These are phyloP conservation scores for Cavenderia fasciculata DNA, from an alignment of 78 protist genomes.

Conservation along the genomic window DNA sequence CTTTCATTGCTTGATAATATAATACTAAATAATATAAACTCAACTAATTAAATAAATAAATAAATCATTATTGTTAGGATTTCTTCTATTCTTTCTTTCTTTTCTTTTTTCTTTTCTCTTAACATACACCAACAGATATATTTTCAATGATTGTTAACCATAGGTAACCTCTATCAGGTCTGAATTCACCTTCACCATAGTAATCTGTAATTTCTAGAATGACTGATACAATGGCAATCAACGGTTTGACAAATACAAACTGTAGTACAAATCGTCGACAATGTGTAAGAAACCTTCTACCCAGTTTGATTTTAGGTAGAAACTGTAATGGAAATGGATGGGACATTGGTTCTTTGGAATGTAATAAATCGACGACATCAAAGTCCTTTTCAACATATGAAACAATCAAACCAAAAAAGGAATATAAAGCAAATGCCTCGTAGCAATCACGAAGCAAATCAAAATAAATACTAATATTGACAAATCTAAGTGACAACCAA, in stretches of 20 bases:
- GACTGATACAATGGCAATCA: constrained; percentile 35
- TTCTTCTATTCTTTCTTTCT: no score
- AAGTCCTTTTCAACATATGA: constrained; percentile 58
- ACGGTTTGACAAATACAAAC: constrained; percentile 68
- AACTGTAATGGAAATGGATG: constrained; percentile 47
- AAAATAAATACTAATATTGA: constrained; percentile 43
- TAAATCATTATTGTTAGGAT: no score
- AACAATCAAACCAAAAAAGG: constrained; percentile 69
- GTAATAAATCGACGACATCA: constrained; percentile 30
- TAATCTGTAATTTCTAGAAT: constrained; percentile 17
- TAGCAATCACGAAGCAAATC: constrained; percentile 81
- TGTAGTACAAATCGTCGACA: constrained; percentile 77
- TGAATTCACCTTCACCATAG: constrained; percentile 66
- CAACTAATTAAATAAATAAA: background rate
- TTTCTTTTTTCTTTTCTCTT: no score
- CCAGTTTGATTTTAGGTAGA: constrained; percentile 51
- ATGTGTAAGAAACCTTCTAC: constrained; percentile 28
- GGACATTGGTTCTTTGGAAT: constrained; percentile 48
- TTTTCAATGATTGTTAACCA: constrained; percentile 68
- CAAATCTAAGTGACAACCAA: constrained; percentile 63
- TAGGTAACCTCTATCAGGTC: constrained; percentile 36
- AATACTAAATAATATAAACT: constrained; percentile 77
- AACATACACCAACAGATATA: constrained; percentile 58
- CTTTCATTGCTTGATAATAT: constrained; percentile 58
- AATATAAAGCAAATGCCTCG: constrained; percentile 81